Conservation (phyloP, 148 eudicot genomes). For the Talinum fruticosum region DNA sequence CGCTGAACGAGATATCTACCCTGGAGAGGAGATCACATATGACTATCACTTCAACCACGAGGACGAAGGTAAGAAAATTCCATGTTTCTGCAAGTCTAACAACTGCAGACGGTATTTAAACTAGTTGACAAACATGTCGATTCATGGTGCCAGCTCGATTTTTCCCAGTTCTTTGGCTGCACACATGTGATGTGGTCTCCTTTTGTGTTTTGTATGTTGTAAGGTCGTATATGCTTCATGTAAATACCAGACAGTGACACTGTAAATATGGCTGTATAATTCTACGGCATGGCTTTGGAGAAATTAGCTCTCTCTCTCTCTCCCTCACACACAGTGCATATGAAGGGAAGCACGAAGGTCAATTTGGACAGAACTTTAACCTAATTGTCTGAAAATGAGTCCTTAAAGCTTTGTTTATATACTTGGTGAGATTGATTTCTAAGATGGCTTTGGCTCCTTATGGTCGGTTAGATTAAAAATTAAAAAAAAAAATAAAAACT, state of each 20-base stretch:
- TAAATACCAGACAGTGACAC: conserved; percentile 10
- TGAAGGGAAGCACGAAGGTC: background rate
- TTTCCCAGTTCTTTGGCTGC: no score
- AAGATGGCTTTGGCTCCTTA: no score
- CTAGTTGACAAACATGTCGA: conserved; percentile 13
- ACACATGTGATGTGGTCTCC: background rate
- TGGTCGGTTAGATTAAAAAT: no score
- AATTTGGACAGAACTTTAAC: background rate
- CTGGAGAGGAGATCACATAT: conserved; percentile 82
- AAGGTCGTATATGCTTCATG: conserved; percentile 12
- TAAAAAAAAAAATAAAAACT: no score
- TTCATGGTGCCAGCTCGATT: background rate
- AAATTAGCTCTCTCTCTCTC: background rate
- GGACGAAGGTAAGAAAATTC: conserved; percentile 78
- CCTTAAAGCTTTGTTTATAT: no score
- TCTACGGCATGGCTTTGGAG: background rate
- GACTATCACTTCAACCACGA: conserved; percentile 79
- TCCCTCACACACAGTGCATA: no score
- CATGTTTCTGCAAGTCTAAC: conserved; percentile 57
- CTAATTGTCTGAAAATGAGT: no score
- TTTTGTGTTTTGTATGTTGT: background rate
- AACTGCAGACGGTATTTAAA: conserved; percentile 73
- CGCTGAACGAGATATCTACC: conserved; percentile 71
- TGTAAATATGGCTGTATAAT: conserved; percentile 13
- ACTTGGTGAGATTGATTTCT: no score